Conservation (phyloP, 2,329 filamentous ascomycete species). For the Colletotrichum chrysophilum region DNA sequence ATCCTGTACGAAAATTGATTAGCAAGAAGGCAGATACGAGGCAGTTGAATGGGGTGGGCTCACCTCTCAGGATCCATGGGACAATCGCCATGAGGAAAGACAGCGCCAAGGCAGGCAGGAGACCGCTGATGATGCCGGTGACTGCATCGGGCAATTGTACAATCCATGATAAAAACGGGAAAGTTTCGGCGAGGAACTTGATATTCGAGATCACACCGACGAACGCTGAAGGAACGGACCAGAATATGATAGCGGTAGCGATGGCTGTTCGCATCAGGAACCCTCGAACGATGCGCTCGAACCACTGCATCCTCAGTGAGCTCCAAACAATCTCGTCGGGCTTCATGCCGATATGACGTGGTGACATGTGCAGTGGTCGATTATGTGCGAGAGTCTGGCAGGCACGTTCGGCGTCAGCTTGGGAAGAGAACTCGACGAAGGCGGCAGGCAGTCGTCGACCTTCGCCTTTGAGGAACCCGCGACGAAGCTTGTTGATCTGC, state of each 20-base stretch:
- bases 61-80: constrained; percentile 76
- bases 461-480: constrained; percentile 63
- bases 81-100: constrained; percentile 84
- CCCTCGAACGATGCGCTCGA: constrained; percentile 75
- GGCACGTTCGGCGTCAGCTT: constrained; percentile 83
- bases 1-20: constrained; percentile 45
- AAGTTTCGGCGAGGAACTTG: constrained; percentile 64
- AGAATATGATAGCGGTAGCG: constrained; percentile 81
- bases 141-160: constrained; percentile 70
- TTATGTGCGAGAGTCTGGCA: constrained; percentile 85
- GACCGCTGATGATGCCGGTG: constrained; percentile 80
- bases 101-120: constrained; percentile 80
- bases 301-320: constrained; percentile 73
- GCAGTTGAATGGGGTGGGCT: constrained; percentile 27
- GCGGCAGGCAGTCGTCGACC: constrained; percentile 72
- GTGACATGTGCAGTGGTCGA: constrained; percentile 81
- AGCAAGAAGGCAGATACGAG: neutral
- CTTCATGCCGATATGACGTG: constrained; percentile 80
- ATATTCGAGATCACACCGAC: constrained; percentile 89
- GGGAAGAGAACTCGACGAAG: constrained; percentile 90
- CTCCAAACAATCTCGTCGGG: constrained; percentile 87
- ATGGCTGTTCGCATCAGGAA: constrained; percentile 71
- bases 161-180: constrained; percentile 78
- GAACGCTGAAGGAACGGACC: constrained; percentile 76
- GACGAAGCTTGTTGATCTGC: constrained; percentile 66